Evolutionary conservation across 83 land plant genomes (phyloP), one percentile per base, ranked within the genome.

Genomic region (Isoetes engelmannii): DNA sequence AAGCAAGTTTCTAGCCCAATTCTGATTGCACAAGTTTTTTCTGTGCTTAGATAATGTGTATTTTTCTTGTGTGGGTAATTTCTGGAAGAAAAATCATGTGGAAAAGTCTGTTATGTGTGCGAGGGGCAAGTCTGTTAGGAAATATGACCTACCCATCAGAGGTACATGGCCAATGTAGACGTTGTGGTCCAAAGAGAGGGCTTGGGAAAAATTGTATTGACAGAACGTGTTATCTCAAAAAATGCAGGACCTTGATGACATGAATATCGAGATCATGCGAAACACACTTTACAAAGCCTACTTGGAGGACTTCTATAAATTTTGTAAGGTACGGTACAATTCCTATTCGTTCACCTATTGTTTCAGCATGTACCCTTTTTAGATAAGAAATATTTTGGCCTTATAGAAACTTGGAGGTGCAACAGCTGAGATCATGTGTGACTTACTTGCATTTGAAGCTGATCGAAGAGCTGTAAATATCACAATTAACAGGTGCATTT

Each of bases 201-300:
- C 6, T 5, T 58, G 20, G 15, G 61, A 15, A 50, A 50, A 50
- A 13, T 13, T 50, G 53, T 50, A 50, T 50, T 8, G 8, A 13
- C 53, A 50, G 8, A 50, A 8, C 13, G n/a, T 50, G 53, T 50
- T 8, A 8, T 8, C 13, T 8, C 13, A n/a, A n/a, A n/a, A n/a
- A n/a, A n/a, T 70, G 65, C 70, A 94, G 99, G 99, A 95, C 63
- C 77, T 95, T 82, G 99, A 95, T 85, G 99, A 95, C 70, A 95
- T 95, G 99, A 95, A 95, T 69, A 95, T 95, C 69, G 99, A 95
- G 63, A 88, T 95, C 41, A 95, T 95, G 99, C 86, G 99, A 65
- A 95, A 95, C 72, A 95, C 99, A 44, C 94, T 95, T 1, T 95
- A 95, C 77, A 95, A 95, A 74, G 99, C 99, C 72, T 95, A 95